phyloP scores from a whole-genome alignment of 225 moss, liverwort and hornwort genomes.

The Ulota crispa region DNA sequence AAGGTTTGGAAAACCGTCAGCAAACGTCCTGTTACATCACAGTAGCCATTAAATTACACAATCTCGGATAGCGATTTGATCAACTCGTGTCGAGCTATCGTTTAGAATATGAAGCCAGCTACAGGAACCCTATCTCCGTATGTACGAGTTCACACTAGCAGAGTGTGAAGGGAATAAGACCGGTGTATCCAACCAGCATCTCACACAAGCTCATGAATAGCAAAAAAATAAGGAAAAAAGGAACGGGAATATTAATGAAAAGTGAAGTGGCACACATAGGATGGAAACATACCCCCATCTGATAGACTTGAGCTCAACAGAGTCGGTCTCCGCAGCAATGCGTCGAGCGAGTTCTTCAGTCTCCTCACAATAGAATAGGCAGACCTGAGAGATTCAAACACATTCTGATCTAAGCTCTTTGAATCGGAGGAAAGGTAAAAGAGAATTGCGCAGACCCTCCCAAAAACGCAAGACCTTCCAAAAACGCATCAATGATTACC shows the following conservation, averaged over 20 bases:
- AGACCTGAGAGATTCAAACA: conserved; percentile 46
- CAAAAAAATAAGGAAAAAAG: neutral
- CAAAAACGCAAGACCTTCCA: neutral
- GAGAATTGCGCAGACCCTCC: neutral
- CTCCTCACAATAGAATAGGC: conserved; percentile 83
- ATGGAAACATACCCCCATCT: conserved; percentile 65
- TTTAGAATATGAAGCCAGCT: neutral
- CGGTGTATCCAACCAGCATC: neutral
- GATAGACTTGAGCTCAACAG: conserved; percentile 83
- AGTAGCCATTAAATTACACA: neutral
- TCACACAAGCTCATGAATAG: neutral
- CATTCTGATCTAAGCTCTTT: neutral
- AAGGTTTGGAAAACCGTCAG: conserved; percentile 95
- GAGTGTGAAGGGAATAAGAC: neutral
- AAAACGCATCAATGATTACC: neutral
- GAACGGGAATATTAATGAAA: neutral
- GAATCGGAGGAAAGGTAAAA: neutral
- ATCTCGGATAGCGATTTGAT: neutral
- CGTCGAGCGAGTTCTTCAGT: conserved; percentile 94
- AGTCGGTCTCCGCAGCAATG: conserved; percentile 91
- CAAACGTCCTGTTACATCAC: conserved; percentile 70
- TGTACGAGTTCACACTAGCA: neutral
- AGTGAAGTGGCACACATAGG: neutral
- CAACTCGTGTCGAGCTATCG: neutral
- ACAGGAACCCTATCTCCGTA: neutral